Conservation (phyloP, 139 green algal species). For the Chlorella sp. region DNA sequence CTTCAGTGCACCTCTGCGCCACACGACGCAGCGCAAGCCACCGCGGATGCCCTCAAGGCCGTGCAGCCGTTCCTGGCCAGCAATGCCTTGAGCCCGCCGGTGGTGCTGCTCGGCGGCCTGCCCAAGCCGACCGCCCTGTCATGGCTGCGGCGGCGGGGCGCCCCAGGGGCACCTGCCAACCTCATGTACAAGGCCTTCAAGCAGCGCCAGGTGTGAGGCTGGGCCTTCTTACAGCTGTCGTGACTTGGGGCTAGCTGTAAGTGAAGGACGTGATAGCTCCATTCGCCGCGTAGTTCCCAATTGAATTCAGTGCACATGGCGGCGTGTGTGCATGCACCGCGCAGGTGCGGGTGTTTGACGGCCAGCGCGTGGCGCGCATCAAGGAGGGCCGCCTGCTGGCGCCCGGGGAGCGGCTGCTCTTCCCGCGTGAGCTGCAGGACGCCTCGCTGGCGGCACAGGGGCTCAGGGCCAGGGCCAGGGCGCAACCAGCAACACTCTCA, state of each 20-base stretch:
- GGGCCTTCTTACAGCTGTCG: too few relatives aligned
- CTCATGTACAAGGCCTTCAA: not conserved
- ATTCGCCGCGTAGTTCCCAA: not conserved
- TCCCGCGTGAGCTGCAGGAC: not conserved
- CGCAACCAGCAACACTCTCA: too few relatives aligned
- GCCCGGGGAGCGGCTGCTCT: slow-evolving; percentile 1
- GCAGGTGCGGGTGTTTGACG: slow-evolving; percentile 10
- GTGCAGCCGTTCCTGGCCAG: not conserved
- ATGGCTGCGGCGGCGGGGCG: not conserved
- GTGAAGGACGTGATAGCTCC: too few relatives aligned
- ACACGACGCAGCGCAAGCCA: too few relatives aligned
- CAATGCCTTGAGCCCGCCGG: not conserved
- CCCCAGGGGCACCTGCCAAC: not conserved
- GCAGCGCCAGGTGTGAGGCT: slow-evolving; percentile 3
- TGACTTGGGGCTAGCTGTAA: too few relatives aligned
- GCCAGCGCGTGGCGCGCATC: slow-evolving; percentile 1
- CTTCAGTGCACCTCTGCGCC: too few relatives aligned
- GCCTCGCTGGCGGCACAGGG: too few relatives aligned
- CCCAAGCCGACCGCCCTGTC: not conserved
- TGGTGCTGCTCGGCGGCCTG: not conserved
- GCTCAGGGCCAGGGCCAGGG: too few relatives aligned
- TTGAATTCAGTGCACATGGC: not conserved
- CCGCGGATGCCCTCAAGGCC: too few relatives aligned
- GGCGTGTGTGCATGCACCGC: not conserved
- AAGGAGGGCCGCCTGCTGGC: not conserved